Percentiles rank a stretch among this genome's conserved stretches.
Conservation (phyloP, 2,329 filamentous ascomycete genomes). For the Spiromastix sp. region DNA sequence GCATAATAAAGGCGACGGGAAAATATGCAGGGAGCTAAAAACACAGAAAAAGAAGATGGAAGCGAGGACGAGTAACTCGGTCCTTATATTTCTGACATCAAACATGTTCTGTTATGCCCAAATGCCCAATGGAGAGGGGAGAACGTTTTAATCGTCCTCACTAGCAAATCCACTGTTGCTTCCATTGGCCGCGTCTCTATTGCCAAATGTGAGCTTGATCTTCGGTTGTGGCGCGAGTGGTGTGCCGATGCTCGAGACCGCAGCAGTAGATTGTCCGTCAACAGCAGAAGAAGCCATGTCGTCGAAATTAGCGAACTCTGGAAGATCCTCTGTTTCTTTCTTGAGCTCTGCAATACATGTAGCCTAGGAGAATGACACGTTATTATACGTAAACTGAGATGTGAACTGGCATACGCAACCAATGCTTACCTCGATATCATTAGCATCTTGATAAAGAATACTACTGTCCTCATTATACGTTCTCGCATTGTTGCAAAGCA, state of each 20-base stretch:
- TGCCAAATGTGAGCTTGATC: constrained; percentile 55
- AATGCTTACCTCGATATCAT: constrained; percentile 74
- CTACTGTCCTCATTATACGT: constrained; percentile 97
- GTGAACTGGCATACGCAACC: too few species aligned
- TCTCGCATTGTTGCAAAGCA: constrained; percentile 82
- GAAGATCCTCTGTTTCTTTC: constrained; percentile 44
- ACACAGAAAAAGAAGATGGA: background rate
- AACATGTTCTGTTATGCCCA: too few species aligned
- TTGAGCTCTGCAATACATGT: constrained; percentile 40
- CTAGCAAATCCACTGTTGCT: constrained; percentile 23
- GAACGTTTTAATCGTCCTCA: constrained; percentile 20
- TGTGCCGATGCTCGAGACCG: constrained; percentile 43
- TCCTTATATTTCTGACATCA: background rate
- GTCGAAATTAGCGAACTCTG: constrained; percentile 48
- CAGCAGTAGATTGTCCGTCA: constrained; percentile 41
- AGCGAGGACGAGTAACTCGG: background rate
- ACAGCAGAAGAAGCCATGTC: constrained; percentile 36
- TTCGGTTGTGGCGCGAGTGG: constrained; percentile 56
- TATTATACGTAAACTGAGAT: constrained; percentile 3
- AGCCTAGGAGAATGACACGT: constrained; percentile 6
- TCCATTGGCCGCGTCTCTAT: constrained; percentile 18
- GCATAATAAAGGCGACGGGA: too few species aligned
- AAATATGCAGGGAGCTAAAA: too few species aligned
- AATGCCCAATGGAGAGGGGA: too few species aligned
- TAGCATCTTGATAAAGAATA: constrained; percentile 83